A percentile compares a stretch with the other conserved stretches of the same genome.
Evolutionary conservation across 129 eudicot genomes (phyloP).

Genomic region (Centrapalus pauciflorus): DNA sequence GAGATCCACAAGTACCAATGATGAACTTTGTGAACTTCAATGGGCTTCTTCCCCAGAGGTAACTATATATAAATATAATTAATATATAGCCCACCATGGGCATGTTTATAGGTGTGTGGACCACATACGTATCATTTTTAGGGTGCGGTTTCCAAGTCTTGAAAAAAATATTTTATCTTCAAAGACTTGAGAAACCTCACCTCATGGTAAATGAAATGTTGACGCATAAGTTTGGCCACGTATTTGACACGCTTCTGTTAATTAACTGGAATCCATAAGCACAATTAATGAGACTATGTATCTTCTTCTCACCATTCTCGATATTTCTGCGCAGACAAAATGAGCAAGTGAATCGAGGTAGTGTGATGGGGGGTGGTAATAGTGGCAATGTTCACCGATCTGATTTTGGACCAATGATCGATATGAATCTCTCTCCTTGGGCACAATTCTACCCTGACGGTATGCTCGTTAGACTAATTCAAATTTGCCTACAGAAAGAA

Average conservation of each 20-base stretch:
- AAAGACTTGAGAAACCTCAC: neutral
- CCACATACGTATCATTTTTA: neutral
- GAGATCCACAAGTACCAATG: constrained; percentile 70
- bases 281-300: no score
- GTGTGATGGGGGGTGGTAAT: constrained; percentile 36
- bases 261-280: neutral
- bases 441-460: constrained; percentile 50
- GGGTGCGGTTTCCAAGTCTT: neutral
- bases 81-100: no score
- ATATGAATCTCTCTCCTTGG: constrained; percentile 76
- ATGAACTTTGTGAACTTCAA: constrained; percentile 55
- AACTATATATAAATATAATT: neutral
- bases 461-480: constrained; percentile 3
- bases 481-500: neutral
- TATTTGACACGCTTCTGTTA: neutral
- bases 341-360: constrained; percentile 29
- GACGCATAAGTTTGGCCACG: no score
- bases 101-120: neutral
- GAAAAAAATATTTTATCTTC: neutral
- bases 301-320: constrained; percentile 22
- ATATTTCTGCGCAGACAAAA: constrained; percentile 36
- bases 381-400: constrained; percentile 32
- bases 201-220: neutral
- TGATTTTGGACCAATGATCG: constrained; percentile 50
- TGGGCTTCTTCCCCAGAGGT: constrained; percentile 60